Conservation (phyloP, 768 basidiomycete species). For the Lyophyllum decastes region DNA sequence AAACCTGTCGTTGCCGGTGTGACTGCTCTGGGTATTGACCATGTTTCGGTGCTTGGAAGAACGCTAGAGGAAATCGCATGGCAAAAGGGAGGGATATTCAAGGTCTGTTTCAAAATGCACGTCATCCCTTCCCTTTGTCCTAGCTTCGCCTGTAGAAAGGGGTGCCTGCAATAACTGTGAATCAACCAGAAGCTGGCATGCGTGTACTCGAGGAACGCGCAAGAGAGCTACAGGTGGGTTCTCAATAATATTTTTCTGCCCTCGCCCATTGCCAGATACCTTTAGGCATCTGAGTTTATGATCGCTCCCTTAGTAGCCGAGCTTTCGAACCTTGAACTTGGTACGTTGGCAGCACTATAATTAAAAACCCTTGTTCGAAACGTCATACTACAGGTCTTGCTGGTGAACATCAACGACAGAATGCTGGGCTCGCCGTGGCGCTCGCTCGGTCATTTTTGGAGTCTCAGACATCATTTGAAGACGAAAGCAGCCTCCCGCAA, state of each 20-base stretch:
- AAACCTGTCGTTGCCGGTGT: slow-evolving; percentile 88
- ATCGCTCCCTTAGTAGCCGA: slow-evolving; percentile 56
- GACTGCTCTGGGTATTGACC: slow-evolving; percentile 90
- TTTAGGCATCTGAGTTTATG: slow-evolving; percentile 67
- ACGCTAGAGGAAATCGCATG: slow-evolving; percentile 88
- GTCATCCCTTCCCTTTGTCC: slow-evolving; percentile 1
- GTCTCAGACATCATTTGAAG: slow-evolving; percentile 25
- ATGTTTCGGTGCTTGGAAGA: slow-evolving; percentile 83
- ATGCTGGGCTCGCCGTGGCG: slow-evolving; percentile 83
- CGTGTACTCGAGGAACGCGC: slow-evolving; percentile 70
- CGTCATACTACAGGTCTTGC: slow-evolving; percentile 61
- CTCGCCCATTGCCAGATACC: not conserved
- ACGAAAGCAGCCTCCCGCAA: slow-evolving; percentile 42
- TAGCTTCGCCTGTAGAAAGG: slow-evolving; percentile 48
- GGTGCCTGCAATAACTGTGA: slow-evolving; percentile 83
- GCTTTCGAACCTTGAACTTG: slow-evolving; percentile 60
- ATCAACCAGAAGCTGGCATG: slow-evolving; percentile 72
- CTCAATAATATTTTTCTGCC: slow-evolving; percentile 4
- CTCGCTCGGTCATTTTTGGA: slow-evolving; percentile 69
- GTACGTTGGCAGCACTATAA: slow-evolving; percentile 32
- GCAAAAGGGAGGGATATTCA: slow-evolving; percentile 98
- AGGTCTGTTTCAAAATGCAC: slow-evolving; percentile 44
- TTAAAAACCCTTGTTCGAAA: not conserved
- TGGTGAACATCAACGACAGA: slow-evolving; percentile 83
- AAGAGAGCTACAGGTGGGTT: slow-evolving; percentile 59